phyloP scores from a whole-genome alignment of 352 stramenopile species.

The Pythium insidiosum region DNA sequence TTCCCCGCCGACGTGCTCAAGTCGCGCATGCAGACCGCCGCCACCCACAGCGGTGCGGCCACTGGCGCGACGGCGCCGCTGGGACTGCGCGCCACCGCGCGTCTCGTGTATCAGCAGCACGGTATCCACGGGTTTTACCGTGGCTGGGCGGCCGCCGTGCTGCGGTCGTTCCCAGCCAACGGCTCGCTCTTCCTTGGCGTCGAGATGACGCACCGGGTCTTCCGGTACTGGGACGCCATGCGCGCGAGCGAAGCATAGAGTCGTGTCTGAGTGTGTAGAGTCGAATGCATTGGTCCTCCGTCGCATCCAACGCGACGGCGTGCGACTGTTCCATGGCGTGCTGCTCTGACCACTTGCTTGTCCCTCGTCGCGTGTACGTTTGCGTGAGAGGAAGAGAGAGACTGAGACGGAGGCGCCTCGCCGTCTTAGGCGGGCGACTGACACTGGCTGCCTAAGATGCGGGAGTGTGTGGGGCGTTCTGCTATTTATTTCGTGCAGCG shows the following conservation, averaged over 20 bases:
- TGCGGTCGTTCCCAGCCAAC: slow-evolving; percentile 85
- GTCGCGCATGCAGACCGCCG: slow-evolving; percentile 69
- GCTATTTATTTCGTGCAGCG: no score
- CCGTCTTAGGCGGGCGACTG: no score
- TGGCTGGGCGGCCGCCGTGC: slow-evolving; percentile 75
- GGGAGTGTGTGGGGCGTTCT: no score
- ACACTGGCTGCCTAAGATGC: no score
- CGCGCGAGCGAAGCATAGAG: slow-evolving; percentile 8
- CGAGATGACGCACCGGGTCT: slow-evolving; percentile 80
- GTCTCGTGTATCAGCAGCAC: slow-evolving; percentile 50
- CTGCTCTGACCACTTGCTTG: no score
- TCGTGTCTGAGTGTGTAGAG: background rate
- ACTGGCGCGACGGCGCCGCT: slow-evolving; percentile 7
- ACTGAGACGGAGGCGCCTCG: no score
- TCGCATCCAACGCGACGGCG: no score
- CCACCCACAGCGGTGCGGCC: slow-evolving; percentile 6
- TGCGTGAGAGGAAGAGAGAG: no score
- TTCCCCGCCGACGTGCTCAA: slow-evolving; percentile 85
- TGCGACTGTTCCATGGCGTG: no score
- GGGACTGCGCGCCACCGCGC: slow-evolving; percentile 38
- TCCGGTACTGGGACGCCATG: slow-evolving; percentile 44
- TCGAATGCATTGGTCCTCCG: slow-evolving; percentile 3
- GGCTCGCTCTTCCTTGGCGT: slow-evolving; percentile 86
- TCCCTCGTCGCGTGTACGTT: no score
- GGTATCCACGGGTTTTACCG: slow-evolving; percentile 80